These are phyloP conservation scores for Steccherinum ochraceum DNA, from an alignment of 768 basidiomycete species.

Conservation along the genomic window DNA sequence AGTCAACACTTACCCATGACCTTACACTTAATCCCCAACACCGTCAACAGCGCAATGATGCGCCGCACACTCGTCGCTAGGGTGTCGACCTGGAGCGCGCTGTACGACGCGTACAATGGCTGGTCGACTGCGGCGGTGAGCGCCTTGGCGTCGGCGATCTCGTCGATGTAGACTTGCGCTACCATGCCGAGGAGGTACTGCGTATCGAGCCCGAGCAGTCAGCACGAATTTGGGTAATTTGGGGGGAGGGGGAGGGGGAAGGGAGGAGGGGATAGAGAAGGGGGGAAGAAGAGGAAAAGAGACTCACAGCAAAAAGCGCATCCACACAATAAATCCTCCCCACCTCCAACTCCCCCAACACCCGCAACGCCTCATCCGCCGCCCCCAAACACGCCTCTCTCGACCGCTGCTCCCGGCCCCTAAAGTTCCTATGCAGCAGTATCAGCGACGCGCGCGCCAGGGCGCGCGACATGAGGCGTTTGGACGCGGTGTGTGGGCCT, in stretches of 20 bases:
- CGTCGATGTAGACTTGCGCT: constrained; percentile 16
- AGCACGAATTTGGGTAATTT: too few species aligned
- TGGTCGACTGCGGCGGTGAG: too few species aligned
- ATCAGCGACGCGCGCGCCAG: constrained; percentile 18
- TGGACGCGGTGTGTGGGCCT: neutral
- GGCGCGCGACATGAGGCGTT: constrained; percentile 10
- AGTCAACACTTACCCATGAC: constrained; percentile 24
- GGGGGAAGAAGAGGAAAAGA: too few species aligned
- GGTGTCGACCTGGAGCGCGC: constrained; percentile 7
- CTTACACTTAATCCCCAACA: constrained; percentile 10
- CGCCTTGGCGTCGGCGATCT: constrained; percentile 11
- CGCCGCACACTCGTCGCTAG: constrained; percentile 12
- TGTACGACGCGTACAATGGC: neutral
- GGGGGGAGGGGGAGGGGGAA: too few species aligned
- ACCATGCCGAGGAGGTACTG: constrained; percentile 18
- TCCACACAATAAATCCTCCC: constrained; percentile 14
- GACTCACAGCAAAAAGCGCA: constrained; percentile 21
- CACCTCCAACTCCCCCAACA: constrained; percentile 12
- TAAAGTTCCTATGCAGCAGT: constrained; percentile 18
- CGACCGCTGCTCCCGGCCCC: constrained; percentile 9
- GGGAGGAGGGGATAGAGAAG: neutral
- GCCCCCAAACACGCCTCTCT: constrained; percentile 14
- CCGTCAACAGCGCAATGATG: constrained; percentile 15
- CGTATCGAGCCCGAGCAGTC: too few species aligned
- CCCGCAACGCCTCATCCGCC: constrained; percentile 12